Evolutionary conservation across 2,329 filamentous ascomycete genomes (phyloP).

Genomic region (Diplodia intermedia): DNA sequence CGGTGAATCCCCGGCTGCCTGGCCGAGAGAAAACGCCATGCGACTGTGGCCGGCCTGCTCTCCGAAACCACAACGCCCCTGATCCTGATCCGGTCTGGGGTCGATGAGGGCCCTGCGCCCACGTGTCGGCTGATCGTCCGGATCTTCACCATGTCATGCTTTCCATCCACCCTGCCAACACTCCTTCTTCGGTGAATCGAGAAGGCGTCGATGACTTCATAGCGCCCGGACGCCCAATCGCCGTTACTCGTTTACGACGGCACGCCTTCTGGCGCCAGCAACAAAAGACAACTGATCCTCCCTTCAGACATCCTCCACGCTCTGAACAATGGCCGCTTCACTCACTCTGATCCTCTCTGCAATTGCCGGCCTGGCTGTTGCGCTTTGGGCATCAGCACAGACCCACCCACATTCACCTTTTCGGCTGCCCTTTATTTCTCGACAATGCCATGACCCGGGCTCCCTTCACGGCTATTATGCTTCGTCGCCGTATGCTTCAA

Average conservation of each 20-base stretch:
- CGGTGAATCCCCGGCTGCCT: too few relatives aligned
- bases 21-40: not conserved
- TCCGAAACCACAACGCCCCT: not conserved
- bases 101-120: conserved; percentile 8
- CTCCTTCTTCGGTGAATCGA: not conserved
- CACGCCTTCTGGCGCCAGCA: too few relatives aligned
- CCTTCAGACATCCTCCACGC: not conserved
- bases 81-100: not conserved
- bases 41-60: not conserved
- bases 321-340: not conserved
- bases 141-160: conserved; percentile 17
- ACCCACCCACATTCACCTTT: not conserved
- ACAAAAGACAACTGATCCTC: not conserved
- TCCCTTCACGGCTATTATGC: conserved; percentile 7
- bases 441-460: not conserved
- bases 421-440: conserved; percentile 5
- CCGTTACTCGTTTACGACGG: not conserved
- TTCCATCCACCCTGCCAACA: not conserved
- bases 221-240: not conserved
- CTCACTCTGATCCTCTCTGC: conserved; percentile 5
- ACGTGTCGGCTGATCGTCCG: conserved; percentile 24
- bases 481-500: conserved; percentile 19
- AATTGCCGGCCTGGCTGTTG: not conserved
- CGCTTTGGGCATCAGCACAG: conserved; percentile 22
- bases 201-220: not conserved